A percentile compares a stretch with the other conserved stretches of the same genome.
Conservation (phyloP, 495 filamentous ascomycete genomes). For the Neurospora sp. region DNA sequence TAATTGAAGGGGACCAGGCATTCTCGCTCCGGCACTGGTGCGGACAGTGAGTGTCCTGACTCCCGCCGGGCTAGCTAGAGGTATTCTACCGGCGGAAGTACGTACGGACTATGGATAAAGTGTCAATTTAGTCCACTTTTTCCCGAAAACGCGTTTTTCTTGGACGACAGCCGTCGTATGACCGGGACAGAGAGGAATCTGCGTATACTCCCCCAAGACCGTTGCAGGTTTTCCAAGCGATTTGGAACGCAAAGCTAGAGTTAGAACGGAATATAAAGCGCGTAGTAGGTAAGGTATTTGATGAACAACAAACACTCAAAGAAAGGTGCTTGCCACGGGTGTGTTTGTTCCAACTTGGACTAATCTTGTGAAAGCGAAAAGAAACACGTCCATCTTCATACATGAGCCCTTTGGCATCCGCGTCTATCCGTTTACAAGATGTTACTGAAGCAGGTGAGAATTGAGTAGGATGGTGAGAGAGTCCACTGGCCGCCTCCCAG, state of each 20-base stretch:
- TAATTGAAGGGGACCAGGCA: not conserved
- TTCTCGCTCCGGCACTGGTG: not conserved
- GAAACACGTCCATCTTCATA: rapidly evolving
- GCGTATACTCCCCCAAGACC: not conserved
- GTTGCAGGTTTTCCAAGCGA: rapidly evolving
- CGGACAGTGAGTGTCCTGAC: too few species aligned
- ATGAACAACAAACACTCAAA: not conserved
- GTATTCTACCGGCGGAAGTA: not conserved
- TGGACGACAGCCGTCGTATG: not conserved
- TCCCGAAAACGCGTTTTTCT: not conserved
- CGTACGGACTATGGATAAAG: not conserved
- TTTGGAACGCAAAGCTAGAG: not conserved
- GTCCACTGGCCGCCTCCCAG: not conserved
- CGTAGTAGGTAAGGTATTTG: not conserved
- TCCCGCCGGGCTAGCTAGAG: not conserved
- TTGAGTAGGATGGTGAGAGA: not conserved
- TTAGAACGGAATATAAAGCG: not conserved
- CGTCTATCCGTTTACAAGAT: not conserved
- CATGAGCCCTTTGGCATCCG: not conserved
- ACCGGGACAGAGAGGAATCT: not conserved
- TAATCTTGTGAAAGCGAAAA: not conserved
- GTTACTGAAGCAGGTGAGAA: not conserved
- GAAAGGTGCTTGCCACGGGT: not conserved
- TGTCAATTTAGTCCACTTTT: not conserved
- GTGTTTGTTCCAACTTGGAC: not conserved